These are phyloP conservation scores for Diaporthe vaccinii DNA, from an alignment of 2,329 filamentous ascomycete species.

Conservation along the genomic window DNA sequence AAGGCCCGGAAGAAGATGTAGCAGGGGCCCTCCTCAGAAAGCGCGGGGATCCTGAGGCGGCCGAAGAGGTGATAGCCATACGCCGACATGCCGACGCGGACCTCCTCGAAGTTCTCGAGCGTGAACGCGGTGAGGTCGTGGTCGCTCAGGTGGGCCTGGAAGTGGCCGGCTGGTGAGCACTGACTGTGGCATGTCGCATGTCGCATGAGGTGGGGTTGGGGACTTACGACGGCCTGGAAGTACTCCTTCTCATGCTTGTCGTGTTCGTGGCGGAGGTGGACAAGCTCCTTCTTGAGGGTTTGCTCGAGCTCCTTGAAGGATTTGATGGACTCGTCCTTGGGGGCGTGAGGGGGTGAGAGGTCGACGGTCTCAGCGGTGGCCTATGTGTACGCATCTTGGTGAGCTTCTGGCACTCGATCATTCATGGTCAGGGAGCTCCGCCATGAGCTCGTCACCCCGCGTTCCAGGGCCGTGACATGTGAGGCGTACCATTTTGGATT, in stretches of 20 bases:
- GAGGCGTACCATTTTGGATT: slow-evolving; percentile 34
- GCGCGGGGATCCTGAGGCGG: slow-evolving; percentile 61
- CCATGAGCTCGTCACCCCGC: background rate
- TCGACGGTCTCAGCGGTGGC: slow-evolving; percentile 67
- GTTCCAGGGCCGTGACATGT: background rate
- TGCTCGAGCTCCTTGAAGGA: slow-evolving; percentile 63
- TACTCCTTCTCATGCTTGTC: slow-evolving; percentile 68
- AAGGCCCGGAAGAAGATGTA: slow-evolving; percentile 65
- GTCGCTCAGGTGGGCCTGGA: slow-evolving; percentile 52
- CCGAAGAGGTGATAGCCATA: slow-evolving; percentile 65
- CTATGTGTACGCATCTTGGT: slow-evolving; percentile 46
- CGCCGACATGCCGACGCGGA: slow-evolving; percentile 60
- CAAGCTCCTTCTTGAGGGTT: slow-evolving; percentile 65
- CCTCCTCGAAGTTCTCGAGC: slow-evolving; percentile 56
- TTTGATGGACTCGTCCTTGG: slow-evolving; percentile 64
- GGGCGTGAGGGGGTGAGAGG: slow-evolving; percentile 61
- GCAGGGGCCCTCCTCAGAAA: slow-evolving; percentile 52
- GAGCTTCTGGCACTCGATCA: slow-evolving; percentile 1
- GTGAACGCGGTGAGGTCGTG: slow-evolving; percentile 53
- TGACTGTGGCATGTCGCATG: too few species aligned
- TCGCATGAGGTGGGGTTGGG: background rate
- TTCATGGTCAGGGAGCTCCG: background rate
- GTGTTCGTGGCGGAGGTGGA: slow-evolving; percentile 62
- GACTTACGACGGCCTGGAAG: slow-evolving; percentile 62
- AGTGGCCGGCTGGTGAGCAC: background rate